Evolutionary conservation across 352 stramenopile species (phyloP), one percentile per base, ranked within the genome.

Genomic region (Thraustotheca clavata): DNA sequence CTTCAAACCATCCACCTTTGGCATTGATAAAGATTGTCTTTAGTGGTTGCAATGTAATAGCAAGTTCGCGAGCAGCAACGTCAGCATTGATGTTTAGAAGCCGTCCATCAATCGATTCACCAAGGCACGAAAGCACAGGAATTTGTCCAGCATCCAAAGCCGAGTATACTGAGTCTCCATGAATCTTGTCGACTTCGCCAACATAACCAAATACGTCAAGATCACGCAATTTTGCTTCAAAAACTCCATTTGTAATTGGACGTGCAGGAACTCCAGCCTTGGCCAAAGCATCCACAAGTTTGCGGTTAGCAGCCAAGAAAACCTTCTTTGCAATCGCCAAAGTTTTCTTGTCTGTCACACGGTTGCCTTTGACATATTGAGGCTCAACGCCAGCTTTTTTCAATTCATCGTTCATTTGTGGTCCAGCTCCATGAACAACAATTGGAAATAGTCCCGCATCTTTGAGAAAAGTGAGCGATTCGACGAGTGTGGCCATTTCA

Each of bases 21-120:
- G 85, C 72, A 69, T 91, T 94, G 38, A 94, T 88, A 52, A 95
- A 96, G 48, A 96, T 88, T 57, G 84, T 91, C 72, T 92, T 91
- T 57, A 82, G 83, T 49, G 86, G 86, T 74, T 94, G 84, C 47
- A 94, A 43, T 49, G 76, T 86, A 38, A 92, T 74, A 34, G 83
- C 85, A 24, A 95, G 71, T 34, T 94, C 83, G 32, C 81, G 79
- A 14, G 85, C 85, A 0, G 83, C 82, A 43, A 95, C 85, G 61
- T 96, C 86, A 14, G 86, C 87, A 62, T 96, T 94, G 61, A 96
- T 89, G 71, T 96, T 93, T 67, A 94, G 83, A 47, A 84, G 88
- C 62, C 91, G 80, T 29, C 84, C 86, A 40, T 79, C 72, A 3
- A 65, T 68, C 50, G 74, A 88, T 69, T 94, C 80, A 6, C 87